Evolutionary conservation across 2,329 filamentous ascomycete species (phyloP), one percentile per base, ranked within the genome.

Genomic region (Sporothrix pallida): DNA sequence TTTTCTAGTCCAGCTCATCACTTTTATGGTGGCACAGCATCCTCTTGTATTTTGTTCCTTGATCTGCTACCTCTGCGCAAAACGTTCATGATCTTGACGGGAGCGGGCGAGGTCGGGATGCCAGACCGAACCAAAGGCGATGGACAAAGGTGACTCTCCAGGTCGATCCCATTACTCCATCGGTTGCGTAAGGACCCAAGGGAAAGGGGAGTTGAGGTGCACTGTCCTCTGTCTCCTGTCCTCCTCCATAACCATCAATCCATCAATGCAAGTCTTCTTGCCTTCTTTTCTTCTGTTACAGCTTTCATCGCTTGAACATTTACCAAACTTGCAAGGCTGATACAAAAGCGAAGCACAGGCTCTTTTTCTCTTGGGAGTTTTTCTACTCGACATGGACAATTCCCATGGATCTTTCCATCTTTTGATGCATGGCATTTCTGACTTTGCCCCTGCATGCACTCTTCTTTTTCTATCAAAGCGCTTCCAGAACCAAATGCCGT

Each of bases 381-480:
- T 37, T 5, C 31, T 37, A 37, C 31, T 37, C 31, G 7, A 37
- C 31, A 37, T 5, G 31, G 31, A 37, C 31, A 44, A 9, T 48
- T 13, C 42, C 62, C 42, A 48, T 48, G 62, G 42, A 48, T 48
- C n/a, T 48, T 37, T 67, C 62, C 42, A 26, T 20, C 6, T 48
- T 13, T 5, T 26, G 12, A 26, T 67, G 42, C 26, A 26, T 48
- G 62, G n/a, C 62, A 67, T 48, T 26, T 23, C 12, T 48, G n/a
- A 26, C 42, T 48, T 12, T 67, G 62, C 20, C 62, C 42, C 62
- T 48, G 42, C 20, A 67, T 15, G 42, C 20, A 12, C 20, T 67
- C 46, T 67, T 26, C 7, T 20, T 63, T 67, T 46, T 48, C 62
- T 15, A 48, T 65, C 62, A 46, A 46, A 67, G 20, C 42, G 42